Evolutionary conservation across 225 moss, liverwort and hornwort genomes (phyloP), one percentile per base, ranked within the genome.

Genomic region (Bryoerythrophyllum caledonicum): DNA sequence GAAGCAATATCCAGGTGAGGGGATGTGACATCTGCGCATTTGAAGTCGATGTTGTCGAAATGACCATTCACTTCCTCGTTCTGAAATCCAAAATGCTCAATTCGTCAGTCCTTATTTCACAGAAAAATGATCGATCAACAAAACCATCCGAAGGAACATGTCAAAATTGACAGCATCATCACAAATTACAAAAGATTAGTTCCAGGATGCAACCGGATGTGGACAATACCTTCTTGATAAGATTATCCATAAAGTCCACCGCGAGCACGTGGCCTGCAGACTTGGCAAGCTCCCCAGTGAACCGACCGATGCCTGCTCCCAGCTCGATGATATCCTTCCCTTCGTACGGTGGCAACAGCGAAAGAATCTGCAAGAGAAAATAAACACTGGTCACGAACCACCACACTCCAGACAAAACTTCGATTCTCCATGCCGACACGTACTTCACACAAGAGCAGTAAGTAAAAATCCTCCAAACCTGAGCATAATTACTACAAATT

Each of bases 251-350:
- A 69, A 95, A 99, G 74, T 99, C 99, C 89, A 95, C 89, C 26
- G 95, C 95, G 16, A 95, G 12, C 37, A 99, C 91, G 60, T 89
- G 93, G 24, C 83, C 63, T 17, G 95, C 95, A 60, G 60, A 69
- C 78, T 80, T 81, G 1, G 95, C 95, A 72, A 95, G 86, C 48
- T 93, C 93, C 17, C 95, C 90, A 16, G 99, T 95, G 49, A 99
- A 99, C 16, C 99, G 93, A 35, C 99, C 99, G 68, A 99, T 95
- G 52, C 99, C 99, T 79, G 99, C 94, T 76, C 99, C 99, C 48
- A 99, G 91, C 87, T 99, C 99, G 65, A 99, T 90, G 32, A 99
- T 62, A 51, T 71, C 75, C 68, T 90, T 92, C 53, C 84, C 91
- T 48, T 57, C 64, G 24, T 65, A 13, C 8, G 88, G 61, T 24